Evolutionary conservation across 2,329 filamentous ascomycete genomes (phyloP).

Genomic region (Curvularia spicifera): DNA sequence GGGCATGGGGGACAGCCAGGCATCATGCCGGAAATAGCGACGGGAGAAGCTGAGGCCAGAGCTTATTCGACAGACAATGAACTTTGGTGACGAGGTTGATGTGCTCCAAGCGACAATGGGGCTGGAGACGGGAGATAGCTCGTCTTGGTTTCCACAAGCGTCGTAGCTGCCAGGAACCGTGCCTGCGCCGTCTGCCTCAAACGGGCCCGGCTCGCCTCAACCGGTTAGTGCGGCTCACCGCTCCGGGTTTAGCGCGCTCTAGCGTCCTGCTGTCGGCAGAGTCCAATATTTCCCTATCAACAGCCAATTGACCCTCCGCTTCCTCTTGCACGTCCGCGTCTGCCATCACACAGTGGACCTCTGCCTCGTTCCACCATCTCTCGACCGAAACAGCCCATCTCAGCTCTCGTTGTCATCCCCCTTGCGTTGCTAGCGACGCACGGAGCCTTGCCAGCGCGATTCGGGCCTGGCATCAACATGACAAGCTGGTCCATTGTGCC

Average conservation of each 20-base stretch:
- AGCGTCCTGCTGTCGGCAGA: neutral
- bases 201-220: neutral
- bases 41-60: slow-evolving; percentile 27
- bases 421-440: neutral
- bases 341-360: neutral
- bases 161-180: slow-evolving; percentile 11
- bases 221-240: neutral
- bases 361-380: neutral
- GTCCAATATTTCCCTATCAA: neutral
- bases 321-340: neutral
- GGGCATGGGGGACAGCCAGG: neutral
- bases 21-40: slow-evolving; percentile 19
- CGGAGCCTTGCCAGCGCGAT: neutral
- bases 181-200: slow-evolving; percentile 1
- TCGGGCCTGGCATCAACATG: slow-evolving; percentile 5
- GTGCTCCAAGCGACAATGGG: slow-evolving; percentile 11
- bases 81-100: slow-evolving; percentile 11
- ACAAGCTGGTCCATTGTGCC: slow-evolving; percentile 6
- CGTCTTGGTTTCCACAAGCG: slow-evolving; percentile 11
- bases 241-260: neutral
- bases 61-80: slow-evolving; percentile 21
- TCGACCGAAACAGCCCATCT: neutral
- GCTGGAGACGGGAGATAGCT: slow-evolving; percentile 16
- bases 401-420: neutral
- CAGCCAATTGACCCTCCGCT: neutral